Conservation (phyloP, 768 basidiomycete species). For the Psilocybe tampanensis region DNA sequence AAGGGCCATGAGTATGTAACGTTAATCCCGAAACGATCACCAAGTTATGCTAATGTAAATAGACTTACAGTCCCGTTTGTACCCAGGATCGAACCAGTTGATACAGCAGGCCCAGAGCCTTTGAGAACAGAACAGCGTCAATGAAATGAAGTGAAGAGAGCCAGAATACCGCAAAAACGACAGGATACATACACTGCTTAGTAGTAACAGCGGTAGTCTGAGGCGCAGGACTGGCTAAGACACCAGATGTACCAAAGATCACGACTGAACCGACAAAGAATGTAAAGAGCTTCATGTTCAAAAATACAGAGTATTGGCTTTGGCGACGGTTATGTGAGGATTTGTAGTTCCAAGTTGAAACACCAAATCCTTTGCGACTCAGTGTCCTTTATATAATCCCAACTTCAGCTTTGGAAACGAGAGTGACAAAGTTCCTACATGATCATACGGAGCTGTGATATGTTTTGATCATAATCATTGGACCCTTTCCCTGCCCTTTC, state of each 20-base stretch:
- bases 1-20: not conserved
- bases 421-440: too few relatives aligned
- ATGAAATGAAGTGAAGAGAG: not conserved
- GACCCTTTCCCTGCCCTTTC: too few relatives aligned
- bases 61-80: too few relatives aligned
- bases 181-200: not conserved
- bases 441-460: too few relatives aligned
- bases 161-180: not conserved
- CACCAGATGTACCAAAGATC: not conserved
- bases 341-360: too few relatives aligned
- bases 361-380: too few relatives aligned
- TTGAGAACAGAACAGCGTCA: not conserved
- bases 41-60: too few relatives aligned
- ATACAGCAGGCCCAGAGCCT: slow-evolving; percentile 9
- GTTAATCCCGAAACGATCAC: too few relatives aligned
- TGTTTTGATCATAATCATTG: too few relatives aligned
- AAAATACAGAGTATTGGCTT: not conserved
- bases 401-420: too few relatives aligned
- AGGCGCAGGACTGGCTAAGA: slow-evolving; percentile 7
- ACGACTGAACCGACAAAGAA: not conserved
- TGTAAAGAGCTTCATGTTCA: not conserved
- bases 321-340: not conserved
- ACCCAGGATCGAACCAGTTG: not conserved
- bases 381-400: too few relatives aligned
- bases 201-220: not conserved